Evolutionary conservation across 768 basidiomycete species (phyloP).

Genomic region (Boletus sp.): DNA sequence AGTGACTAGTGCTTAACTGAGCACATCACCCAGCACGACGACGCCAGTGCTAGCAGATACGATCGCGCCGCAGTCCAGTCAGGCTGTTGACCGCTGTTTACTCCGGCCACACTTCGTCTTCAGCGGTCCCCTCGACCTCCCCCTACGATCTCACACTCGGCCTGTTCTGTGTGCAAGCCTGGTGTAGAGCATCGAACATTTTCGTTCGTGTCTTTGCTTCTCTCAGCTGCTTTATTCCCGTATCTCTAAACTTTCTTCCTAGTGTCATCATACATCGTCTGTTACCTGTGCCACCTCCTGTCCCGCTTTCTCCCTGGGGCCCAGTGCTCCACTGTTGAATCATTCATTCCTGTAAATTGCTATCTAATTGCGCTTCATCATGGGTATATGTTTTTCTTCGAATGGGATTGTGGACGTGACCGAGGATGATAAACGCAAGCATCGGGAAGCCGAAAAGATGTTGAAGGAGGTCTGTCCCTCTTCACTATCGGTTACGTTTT

Average conservation of each 20-base stretch:
- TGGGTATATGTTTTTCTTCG: constrained; percentile 83
- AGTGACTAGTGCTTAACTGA: not conserved
- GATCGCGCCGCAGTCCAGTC: constrained; percentile 4
- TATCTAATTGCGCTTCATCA: constrained; percentile 25
- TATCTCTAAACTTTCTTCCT: not conserved
- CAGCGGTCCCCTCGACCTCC: not conserved
- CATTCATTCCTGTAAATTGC: constrained; percentile 6
- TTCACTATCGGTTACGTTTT: not conserved
- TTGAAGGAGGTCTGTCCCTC: constrained; percentile 62
- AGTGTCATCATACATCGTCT: not conserved
- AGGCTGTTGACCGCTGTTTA: constrained; percentile 25
- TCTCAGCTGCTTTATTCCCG: not conserved
- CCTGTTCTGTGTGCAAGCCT: constrained; percentile 19
- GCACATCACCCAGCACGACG: not conserved
- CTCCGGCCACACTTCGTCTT: not conserved
- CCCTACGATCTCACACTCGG: constrained; percentile 9
- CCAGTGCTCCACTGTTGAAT: constrained; percentile 11
- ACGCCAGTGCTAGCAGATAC: not conserved
- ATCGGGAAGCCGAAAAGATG: constrained; percentile 73
- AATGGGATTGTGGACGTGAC: constrained; percentile 51
- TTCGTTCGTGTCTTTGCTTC: not conserved
- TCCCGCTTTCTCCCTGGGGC: constrained; percentile 1
- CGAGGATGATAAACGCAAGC: constrained; percentile 65
- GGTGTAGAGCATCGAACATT: constrained; percentile 1
- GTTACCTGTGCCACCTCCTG: not conserved